Percentiles rank a stretch among this genome's conserved stretches.
Evolutionary conservation across 106 monocot species (phyloP).

Genomic region (Phalaenopsis equestris): DNA sequence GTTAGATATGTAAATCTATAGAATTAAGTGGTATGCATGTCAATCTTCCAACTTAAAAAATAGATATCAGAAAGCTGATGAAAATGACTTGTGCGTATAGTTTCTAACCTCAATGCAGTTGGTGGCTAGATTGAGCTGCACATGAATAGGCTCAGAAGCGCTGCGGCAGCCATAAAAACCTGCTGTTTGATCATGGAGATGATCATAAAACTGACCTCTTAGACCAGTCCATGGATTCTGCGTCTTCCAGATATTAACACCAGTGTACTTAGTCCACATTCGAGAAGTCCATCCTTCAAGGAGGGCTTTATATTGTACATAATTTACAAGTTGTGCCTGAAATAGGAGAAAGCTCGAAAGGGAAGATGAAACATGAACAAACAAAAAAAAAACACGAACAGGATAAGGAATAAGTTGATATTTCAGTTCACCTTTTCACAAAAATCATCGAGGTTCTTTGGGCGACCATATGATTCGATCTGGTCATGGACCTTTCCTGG

Average conservation of each 20-base stretch:
- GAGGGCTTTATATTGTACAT: slow-evolving; percentile 90
- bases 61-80: not conserved
- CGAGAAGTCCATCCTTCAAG: slow-evolving; percentile 87
- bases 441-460: slow-evolving; percentile 84
- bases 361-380: not conserved
- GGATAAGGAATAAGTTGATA: not conserved
- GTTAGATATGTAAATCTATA: too few species aligned
- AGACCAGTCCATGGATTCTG: slow-evolving; percentile 99
- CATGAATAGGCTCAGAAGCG: slow-evolving; percentile 91
- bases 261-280: slow-evolving; percentile 96
- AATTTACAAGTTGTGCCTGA: slow-evolving; percentile 97
- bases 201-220: slow-evolving; percentile 96
- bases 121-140: slow-evolving; percentile 77
- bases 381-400: not conserved
- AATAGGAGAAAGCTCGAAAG: not conserved
- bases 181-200: slow-evolving; percentile 92
- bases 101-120: slow-evolving; percentile 72
- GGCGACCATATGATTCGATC: slow-evolving; percentile 68
- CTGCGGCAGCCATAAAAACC: slow-evolving; percentile 95
- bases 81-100: not conserved
- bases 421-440: slow-evolving; percentile 66
- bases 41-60: too few species aligned
- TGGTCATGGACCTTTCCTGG: slow-evolving; percentile 94
- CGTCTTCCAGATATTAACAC: slow-evolving; percentile 93
- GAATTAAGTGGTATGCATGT: too few species aligned